Evolutionary conservation across 2,329 filamentous ascomycete genomes (phyloP).

Genomic region (Xylaria sp.): DNA sequence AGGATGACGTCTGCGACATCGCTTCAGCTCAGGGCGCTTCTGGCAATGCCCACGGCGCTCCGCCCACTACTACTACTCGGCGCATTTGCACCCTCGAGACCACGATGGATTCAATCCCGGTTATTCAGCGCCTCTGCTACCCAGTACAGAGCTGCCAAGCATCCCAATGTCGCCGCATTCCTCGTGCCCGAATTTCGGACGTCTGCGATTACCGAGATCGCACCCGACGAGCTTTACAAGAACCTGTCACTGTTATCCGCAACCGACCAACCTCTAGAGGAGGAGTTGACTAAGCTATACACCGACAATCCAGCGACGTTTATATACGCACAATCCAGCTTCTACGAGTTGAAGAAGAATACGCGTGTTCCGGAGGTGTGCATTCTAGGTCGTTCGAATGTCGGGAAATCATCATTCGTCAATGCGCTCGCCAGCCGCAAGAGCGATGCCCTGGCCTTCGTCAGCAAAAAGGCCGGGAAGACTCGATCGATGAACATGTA

Average conservation of each 20-base stretch:
- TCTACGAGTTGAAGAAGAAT: constrained; percentile 58
- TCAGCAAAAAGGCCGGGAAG: constrained; percentile 57
- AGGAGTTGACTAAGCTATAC: constrained; percentile 36
- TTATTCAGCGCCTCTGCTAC: constrained; percentile 19
- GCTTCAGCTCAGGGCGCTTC: constrained; percentile 31
- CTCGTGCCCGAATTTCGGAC: constrained; percentile 37
- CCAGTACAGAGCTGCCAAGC: constrained; percentile 16
- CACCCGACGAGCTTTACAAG: constrained; percentile 40
- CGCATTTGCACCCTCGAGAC: constrained; percentile 15
- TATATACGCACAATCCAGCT: constrained; percentile 39
- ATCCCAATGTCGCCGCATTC: constrained; percentile 38
- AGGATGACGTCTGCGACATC: constrained; percentile 27
- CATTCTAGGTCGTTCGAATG: constrained; percentile 85
- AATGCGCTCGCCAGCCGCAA: constrained; percentile 74
- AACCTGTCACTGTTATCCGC: constrained; percentile 35
- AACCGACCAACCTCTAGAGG: constrained; percentile 33
- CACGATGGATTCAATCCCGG: constrained; percentile 10
- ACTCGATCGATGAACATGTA: constrained; percentile 63
- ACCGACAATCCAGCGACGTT: constrained; percentile 37
- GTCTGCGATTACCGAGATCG: constrained; percentile 36
- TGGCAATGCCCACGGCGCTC: constrained; percentile 38
- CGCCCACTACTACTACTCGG: constrained; percentile 34
- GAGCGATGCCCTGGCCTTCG: constrained; percentile 52
- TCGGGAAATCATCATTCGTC: constrained; percentile 87
- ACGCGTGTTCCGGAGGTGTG: constrained; percentile 67